Evolutionary conservation across 306 rosid species (phyloP).

Genomic region (Delonix regia): DNA sequence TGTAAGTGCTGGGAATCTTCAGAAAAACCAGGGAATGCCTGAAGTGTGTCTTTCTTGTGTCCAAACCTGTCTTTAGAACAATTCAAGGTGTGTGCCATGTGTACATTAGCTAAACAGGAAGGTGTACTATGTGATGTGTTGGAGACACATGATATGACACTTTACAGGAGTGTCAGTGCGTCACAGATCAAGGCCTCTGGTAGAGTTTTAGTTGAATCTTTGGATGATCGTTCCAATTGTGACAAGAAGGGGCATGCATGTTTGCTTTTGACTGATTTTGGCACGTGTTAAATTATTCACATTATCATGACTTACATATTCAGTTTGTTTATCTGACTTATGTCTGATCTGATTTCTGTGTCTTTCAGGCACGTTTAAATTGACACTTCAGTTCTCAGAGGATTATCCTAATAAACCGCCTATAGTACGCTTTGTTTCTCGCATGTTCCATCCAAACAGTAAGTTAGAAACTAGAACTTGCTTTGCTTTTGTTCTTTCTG

Average conservation of each 20-base stretch:
- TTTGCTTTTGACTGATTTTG: background rate
- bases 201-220: background rate
- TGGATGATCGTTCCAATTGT: slow-evolving; percentile 13
- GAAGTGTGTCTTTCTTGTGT: slow-evolving; percentile 15
- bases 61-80: background rate
- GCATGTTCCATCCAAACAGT: slow-evolving; percentile 99
- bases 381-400: slow-evolving; percentile 90
- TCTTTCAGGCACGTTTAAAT: slow-evolving; percentile 87
- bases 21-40: background rate
- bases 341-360: slow-evolving; percentile 22
- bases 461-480: slow-evolving; percentile 43
- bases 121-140: slow-evolving; percentile 2
- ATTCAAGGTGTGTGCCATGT: background rate
- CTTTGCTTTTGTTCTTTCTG: background rate
- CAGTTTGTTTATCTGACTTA: slow-evolving; percentile 5
- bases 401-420: slow-evolving; percentile 99
- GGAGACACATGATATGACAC: background rate
- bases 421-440: slow-evolving; percentile 90
- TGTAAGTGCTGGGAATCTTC: background rate
- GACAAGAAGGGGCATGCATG: too few relatives aligned
- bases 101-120: background rate
- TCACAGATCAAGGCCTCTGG: background rate
- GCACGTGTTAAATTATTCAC: background rate
- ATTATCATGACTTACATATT: background rate
- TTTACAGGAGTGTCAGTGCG: background rate